Percentiles rank a stretch among this genome's conserved stretches.
Evolutionary conservation across 1,284 basidiomycete species (phyloP).

Genomic region (Malassezia slooffiae): DNA sequence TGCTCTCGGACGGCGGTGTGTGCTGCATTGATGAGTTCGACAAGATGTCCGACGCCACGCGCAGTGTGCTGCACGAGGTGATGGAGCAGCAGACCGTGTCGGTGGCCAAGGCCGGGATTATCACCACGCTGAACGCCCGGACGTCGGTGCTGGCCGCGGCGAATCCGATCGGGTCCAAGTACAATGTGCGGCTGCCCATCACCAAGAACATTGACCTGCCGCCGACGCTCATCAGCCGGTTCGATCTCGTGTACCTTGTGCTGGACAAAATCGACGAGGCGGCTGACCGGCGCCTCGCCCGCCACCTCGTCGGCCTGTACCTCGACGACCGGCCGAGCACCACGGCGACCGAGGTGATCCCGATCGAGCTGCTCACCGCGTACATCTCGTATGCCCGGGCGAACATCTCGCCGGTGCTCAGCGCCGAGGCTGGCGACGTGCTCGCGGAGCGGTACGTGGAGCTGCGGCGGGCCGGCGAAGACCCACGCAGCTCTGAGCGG

Average conservation of each 20-base stretch:
- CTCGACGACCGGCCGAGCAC: conserved; percentile 74
- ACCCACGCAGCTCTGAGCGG: conserved; percentile 66
- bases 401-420: conserved; percentile 78
- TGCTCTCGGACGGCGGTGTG: conserved; percentile 90
- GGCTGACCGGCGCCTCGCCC: conserved; percentile 76
- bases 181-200: conserved; percentile 77
- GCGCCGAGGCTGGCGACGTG: conserved; percentile 70
- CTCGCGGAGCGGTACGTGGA: conserved; percentile 83
- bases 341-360: conserved; percentile 63
- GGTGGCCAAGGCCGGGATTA: conserved; percentile 98
- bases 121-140: conserved; percentile 91
- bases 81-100: conserved; percentile 99
- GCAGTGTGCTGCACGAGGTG: conserved; percentile 94
- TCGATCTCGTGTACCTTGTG: conserved; percentile 94
- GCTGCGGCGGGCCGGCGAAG: conserved; percentile 75
- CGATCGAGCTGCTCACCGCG: conserved; percentile 74
- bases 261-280: conserved; percentile 79
- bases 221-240: conserved; percentile 91
- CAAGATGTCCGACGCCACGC: conserved; percentile 94
- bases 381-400: conserved; percentile 89
- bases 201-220: conserved; percentile 61
- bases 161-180: conserved; percentile 91
- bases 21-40: conserved; percentile 99
- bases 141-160: conserved; percentile 95
- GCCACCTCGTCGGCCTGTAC: conserved; percentile 85